Percentiles rank a stretch among this genome's conserved stretches.
phyloP scores from a whole-genome alignment of 2,329 filamentous ascomycete species.

The Colletotrichum chrysophilum region DNA sequence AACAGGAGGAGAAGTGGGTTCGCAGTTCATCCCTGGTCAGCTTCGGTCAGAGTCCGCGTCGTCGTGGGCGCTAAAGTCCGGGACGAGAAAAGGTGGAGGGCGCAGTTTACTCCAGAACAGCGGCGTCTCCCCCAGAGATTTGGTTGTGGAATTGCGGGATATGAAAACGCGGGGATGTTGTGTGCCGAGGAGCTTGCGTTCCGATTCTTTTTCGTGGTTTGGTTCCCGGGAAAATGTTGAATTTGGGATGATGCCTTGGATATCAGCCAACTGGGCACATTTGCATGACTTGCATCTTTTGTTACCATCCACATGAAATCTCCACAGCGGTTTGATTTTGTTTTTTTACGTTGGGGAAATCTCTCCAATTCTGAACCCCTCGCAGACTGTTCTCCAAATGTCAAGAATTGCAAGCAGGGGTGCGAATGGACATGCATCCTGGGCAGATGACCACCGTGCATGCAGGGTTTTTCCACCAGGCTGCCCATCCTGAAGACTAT shows the following conservation, averaged over 20 bases:
- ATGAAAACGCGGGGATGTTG: not conserved
- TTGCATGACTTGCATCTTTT: not conserved
- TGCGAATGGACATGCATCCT: not conserved
- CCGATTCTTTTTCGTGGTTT: not conserved
- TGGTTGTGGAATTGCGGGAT: not conserved
- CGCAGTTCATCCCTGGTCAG: not conserved
- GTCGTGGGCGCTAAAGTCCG: not conserved
- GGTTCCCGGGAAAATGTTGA: not conserved
- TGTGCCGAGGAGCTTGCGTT: not conserved
- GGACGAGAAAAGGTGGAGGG: not conserved
- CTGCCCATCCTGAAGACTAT: not conserved
- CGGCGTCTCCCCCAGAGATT: not conserved
- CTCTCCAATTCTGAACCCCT: not conserved
- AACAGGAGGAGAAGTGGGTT: not conserved
- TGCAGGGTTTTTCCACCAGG: not conserved
- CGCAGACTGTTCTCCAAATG: not conserved
- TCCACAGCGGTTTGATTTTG: not conserved
- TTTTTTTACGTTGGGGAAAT: not conserved
- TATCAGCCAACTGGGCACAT: not conserved
- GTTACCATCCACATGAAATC: not conserved
- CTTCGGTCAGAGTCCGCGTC: constrained; percentile 15
- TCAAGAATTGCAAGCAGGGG: not conserved
- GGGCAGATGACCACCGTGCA: not conserved
- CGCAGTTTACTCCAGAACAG: not conserved
- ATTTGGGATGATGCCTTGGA: not conserved